Conservation (phyloP, 2,329 filamentous ascomycete genomes). For the Calonectria montana region DNA sequence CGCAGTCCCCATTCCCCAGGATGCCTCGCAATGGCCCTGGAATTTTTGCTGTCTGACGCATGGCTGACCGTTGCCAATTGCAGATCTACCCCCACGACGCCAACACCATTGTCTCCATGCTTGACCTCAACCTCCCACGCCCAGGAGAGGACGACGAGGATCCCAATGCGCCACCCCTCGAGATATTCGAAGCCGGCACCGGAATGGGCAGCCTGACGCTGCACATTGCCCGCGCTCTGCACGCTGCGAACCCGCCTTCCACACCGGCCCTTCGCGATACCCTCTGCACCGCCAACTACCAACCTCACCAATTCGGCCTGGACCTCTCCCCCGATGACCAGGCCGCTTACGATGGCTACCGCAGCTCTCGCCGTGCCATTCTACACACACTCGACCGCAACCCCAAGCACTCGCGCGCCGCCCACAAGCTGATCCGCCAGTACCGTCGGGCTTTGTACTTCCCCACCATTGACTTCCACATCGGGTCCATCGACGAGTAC, state of each 20-base stretch:
- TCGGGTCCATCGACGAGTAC: slow-evolving; percentile 74
- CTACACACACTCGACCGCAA: slow-evolving; percentile 80
- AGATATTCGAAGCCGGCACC: slow-evolving; percentile 87
- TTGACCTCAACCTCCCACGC: slow-evolving; percentile 75
- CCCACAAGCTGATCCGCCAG: slow-evolving; percentile 71
- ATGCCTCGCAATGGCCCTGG: neutral
- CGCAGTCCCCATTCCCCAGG: neutral
- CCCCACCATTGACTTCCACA: slow-evolving; percentile 78
- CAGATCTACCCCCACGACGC: slow-evolving; percentile 77
- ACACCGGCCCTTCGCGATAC: slow-evolving; percentile 55
- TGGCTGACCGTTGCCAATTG: neutral
- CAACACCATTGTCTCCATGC: slow-evolving; percentile 77
- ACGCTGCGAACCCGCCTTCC: slow-evolving; percentile 73
- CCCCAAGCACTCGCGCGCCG: slow-evolving; percentile 70
- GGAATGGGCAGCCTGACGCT: slow-evolving; percentile 86
- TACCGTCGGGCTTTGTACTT: slow-evolving; percentile 79
- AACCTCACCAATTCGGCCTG: slow-evolving; percentile 32
- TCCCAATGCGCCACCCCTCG: slow-evolving; percentile 62
- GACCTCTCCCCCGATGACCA: slow-evolving; percentile 45
- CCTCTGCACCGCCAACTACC: slow-evolving; percentile 42
- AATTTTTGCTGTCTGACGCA: neutral
- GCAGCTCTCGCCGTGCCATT: slow-evolving; percentile 70
- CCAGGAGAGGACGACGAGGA: slow-evolving; percentile 47
- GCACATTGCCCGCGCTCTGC: slow-evolving; percentile 79
- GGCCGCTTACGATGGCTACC: slow-evolving; percentile 57